phyloP scores from a whole-genome alignment of 768 basidiomycete genomes.

The Agaricus subrufescens region DNA sequence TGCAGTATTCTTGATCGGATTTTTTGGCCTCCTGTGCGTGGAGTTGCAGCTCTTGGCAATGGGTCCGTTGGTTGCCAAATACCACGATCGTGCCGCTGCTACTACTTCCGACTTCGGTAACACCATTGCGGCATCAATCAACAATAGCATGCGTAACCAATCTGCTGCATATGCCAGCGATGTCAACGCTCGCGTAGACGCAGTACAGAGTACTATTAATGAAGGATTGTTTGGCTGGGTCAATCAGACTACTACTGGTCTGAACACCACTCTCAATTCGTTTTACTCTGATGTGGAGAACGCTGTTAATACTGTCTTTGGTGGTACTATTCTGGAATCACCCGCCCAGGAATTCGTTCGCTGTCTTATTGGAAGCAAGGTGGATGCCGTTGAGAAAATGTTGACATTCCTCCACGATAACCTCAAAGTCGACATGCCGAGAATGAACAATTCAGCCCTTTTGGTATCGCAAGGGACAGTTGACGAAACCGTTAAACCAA shows the following conservation, averaged over 20 bases:
- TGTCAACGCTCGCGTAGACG: slow-evolving; percentile 68
- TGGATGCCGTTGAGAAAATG: slow-evolving; percentile 79
- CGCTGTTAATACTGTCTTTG: slow-evolving; percentile 74
- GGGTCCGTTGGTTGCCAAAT: slow-evolving; percentile 65
- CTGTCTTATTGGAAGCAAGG: slow-evolving; percentile 90
- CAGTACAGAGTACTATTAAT: slow-evolving; percentile 74
- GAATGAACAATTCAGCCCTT: slow-evolving; percentile 69
- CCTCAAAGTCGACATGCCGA: slow-evolving; percentile 75
- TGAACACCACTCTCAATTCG: slow-evolving; percentile 80
- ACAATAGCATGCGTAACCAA: slow-evolving; percentile 78
- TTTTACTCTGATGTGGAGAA: slow-evolving; percentile 87
- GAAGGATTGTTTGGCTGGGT: slow-evolving; percentile 93
- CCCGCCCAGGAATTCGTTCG: slow-evolving; percentile 84
- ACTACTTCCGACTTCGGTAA: slow-evolving; percentile 64
- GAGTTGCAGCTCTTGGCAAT: slow-evolving; percentile 84
- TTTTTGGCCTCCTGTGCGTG: slow-evolving; percentile 83
- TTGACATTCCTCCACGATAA: slow-evolving; percentile 91
- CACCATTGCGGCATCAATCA: slow-evolving; percentile 71
- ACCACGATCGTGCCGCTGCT: slow-evolving; percentile 53
- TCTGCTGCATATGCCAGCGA: slow-evolving; percentile 72
- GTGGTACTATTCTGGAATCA: slow-evolving; percentile 74
- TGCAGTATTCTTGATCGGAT: slow-evolving; percentile 88
- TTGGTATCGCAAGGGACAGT: slow-evolving; percentile 70
- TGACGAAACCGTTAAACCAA: slow-evolving; percentile 72
- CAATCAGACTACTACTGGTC: slow-evolving; percentile 78